Percentiles rank a stretch among this genome's conserved stretches.
Conservation (phyloP, 352 stramenopile species). For the Phytophthora syringae region DNA sequence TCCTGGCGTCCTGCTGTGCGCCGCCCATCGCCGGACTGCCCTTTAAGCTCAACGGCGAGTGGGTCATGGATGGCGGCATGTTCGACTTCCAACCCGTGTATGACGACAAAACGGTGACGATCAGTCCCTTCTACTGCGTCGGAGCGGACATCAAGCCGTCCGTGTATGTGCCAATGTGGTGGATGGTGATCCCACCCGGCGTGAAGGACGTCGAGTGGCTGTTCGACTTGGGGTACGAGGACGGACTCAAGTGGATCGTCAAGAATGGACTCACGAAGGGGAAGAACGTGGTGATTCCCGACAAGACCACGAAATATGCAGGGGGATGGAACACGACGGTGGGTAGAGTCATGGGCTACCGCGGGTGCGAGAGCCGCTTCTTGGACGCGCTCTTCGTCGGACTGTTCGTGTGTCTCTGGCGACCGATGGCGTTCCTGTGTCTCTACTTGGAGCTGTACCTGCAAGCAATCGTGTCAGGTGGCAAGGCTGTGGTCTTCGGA, state of each 20-base stretch:
- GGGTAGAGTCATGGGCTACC: constrained; percentile 80
- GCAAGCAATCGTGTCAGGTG: constrained; percentile 67
- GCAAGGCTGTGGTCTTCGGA: constrained; percentile 74
- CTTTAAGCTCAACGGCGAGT: constrained; percentile 84
- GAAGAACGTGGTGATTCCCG: constrained; percentile 59
- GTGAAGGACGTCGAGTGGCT: constrained; percentile 82
- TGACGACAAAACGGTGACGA: constrained; percentile 72
- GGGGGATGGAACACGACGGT: constrained; percentile 76
- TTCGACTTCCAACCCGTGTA: constrained; percentile 86
- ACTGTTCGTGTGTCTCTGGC: constrained; percentile 80
- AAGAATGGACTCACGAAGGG: constrained; percentile 43
- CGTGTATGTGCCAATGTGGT: constrained; percentile 91
- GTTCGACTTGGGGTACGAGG: constrained; percentile 86
- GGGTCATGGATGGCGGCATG: constrained; percentile 87
- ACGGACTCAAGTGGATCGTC: constrained; percentile 73
- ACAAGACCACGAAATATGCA: constrained; percentile 56
- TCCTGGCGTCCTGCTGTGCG: constrained; percentile 85
- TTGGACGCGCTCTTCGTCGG: constrained; percentile 78
- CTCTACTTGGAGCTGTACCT: constrained; percentile 85
- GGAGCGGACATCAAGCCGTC: constrained; percentile 90
- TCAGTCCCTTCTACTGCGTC: constrained; percentile 90
- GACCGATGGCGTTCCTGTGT: constrained; percentile 78
- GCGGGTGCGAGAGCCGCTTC: constrained; percentile 66
- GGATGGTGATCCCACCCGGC: constrained; percentile 73
- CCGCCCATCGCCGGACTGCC: constrained; percentile 81